Evolutionary conservation across 139 green algal genomes (phyloP).

Genomic region (Coelastrella sp.): DNA sequence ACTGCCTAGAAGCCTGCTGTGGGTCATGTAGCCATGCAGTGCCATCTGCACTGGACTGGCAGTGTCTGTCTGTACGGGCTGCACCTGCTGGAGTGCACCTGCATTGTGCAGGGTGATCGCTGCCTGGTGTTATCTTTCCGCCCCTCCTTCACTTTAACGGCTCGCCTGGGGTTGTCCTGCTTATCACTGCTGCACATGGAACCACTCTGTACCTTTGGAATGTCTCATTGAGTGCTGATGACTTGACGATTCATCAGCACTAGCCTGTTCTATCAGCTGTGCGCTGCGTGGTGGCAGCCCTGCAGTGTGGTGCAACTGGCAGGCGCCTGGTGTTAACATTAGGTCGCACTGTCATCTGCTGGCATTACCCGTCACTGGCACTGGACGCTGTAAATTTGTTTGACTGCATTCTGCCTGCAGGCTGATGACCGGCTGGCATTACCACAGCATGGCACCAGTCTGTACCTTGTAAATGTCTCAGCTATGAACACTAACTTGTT

Average conservation of each 20-base stretch:
- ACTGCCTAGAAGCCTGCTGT: too few relatives aligned
- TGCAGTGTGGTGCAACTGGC: slow-evolving; percentile 63
- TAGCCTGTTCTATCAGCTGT: slow-evolving; percentile 93
- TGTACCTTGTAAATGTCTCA: slow-evolving; percentile 87
- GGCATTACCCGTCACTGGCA: neutral
- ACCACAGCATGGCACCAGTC: slow-evolving; percentile 88
- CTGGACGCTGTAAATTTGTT: neutral
- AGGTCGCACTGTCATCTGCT: neutral
- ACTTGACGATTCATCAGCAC: slow-evolving; percentile 52
- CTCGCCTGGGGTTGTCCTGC: too few relatives aligned
- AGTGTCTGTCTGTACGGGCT: too few relatives aligned
- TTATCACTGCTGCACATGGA: slow-evolving; percentile 47
- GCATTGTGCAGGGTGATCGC: too few relatives aligned
- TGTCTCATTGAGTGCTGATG: slow-evolving; percentile 21
- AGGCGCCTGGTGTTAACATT: neutral
- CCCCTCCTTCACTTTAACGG: too few relatives aligned
- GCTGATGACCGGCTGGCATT: slow-evolving; percentile 72
- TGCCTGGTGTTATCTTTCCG: too few relatives aligned
- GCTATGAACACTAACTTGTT: slow-evolving; percentile 85
- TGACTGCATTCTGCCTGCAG: slow-evolving; percentile 28
- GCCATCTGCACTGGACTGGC: too few relatives aligned
- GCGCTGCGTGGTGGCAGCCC: slow-evolving; percentile 62
- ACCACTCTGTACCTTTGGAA: slow-evolving; percentile 93
- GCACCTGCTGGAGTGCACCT: too few relatives aligned
- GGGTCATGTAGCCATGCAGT: too few relatives aligned